Evolutionary conservation across 306 rosid species (phyloP).

Genomic region (Corylus avellana): DNA sequence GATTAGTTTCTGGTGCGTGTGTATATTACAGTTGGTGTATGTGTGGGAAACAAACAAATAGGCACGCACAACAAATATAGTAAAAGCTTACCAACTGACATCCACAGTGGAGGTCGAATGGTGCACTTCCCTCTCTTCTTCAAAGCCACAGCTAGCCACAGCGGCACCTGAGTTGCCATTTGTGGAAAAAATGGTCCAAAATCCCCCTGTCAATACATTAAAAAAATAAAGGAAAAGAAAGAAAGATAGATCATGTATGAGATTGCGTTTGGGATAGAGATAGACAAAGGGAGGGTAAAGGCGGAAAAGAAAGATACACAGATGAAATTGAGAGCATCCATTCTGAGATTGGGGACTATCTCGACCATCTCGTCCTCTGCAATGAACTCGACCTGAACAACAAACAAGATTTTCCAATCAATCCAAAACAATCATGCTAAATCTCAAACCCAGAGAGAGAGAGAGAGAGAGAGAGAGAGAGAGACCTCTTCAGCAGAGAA

Average conservation of each 20-base stretch:
- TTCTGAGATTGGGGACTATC: conserved; percentile 80
- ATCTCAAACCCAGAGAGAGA: background rate
- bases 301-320: conserved; percentile 43
- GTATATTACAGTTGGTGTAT: no score
- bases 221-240: background rate
- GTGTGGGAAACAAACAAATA: background rate
- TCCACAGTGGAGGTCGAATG: conserved; percentile 78
- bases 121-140: conserved; percentile 88
- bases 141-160: conserved; percentile 89
- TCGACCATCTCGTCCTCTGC: conserved; percentile 80
- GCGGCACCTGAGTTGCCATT: conserved; percentile 67
- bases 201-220: conserved; percentile 69
- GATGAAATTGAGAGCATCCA: conserved; percentile 74
- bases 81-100: conserved; percentile 69
- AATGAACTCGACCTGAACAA: conserved; percentile 72
- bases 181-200: conserved; percentile 88
- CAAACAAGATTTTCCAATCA: background rate
- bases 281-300: background rate
- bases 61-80: background rate
- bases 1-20: no score
- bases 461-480: background rate
- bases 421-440: background rate
- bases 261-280: background rate
- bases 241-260: no score
- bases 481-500: conserved; percentile 53